Percentiles rank a stretch among this genome's conserved stretches.
These are phyloP conservation scores for Cordia subcordata DNA, from an alignment of 257 asterid genomes.

Conservation along the genomic window DNA sequence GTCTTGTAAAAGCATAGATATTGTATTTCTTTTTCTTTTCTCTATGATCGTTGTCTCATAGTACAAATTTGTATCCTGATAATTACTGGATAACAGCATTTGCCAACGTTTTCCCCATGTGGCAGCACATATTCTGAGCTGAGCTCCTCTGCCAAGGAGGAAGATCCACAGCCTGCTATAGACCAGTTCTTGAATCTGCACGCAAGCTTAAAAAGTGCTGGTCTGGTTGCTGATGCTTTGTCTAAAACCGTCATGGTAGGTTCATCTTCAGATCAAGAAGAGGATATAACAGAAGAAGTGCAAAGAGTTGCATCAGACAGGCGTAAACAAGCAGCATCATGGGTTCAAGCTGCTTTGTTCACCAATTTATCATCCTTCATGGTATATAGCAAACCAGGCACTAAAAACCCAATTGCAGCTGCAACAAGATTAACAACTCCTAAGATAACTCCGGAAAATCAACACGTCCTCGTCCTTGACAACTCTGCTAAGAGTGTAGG, in stretches of 20 bases:
- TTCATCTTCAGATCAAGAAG: slow-evolving; percentile 54
- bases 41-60: too few species aligned
- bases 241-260: slow-evolving; percentile 43
- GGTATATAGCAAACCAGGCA: slow-evolving; percentile 49
- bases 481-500: slow-evolving; percentile 47
- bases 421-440: slow-evolving; percentile 38
- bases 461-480: slow-evolving; percentile 62
- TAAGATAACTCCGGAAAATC: slow-evolving; percentile 33
- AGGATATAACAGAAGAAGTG: slow-evolving; percentile 59
- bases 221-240: slow-evolving; percentile 61
- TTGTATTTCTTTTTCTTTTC: too few species aligned
- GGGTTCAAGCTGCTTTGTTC: slow-evolving; percentile 87
- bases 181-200: slow-evolving; percentile 80
- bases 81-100: neutral
- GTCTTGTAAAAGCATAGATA: too few species aligned
- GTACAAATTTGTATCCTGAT: too few species aligned
- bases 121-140: slow-evolving; percentile 83
- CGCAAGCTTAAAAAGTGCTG: slow-evolving; percentile 59
- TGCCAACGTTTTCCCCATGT: slow-evolving; percentile 2
- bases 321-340: slow-evolving; percentile 72
- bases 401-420: slow-evolving; percentile 21
- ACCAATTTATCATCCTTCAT: slow-evolving; percentile 73
- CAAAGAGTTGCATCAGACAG: slow-evolving; percentile 46
- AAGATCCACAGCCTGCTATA: slow-evolving; percentile 86
- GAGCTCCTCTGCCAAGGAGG: slow-evolving; percentile 80